Conservation (phyloP, 768 basidiomycete species). For the Asterophora parasitica region DNA sequence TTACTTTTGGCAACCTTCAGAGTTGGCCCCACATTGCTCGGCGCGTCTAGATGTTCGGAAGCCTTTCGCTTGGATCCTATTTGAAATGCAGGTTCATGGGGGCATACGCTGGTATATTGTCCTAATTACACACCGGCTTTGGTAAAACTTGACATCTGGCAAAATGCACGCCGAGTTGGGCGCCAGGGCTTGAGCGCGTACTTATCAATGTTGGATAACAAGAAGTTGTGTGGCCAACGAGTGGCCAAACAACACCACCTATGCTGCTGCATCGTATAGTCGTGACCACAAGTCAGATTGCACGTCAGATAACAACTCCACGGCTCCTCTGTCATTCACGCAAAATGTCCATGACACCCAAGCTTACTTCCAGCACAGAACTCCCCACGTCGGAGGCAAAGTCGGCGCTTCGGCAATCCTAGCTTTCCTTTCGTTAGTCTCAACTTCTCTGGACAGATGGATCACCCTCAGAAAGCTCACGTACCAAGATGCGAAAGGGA, state of each 20-base stretch:
- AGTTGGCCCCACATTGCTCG: not conserved
- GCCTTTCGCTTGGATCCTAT: constrained; percentile 12
- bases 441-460: constrained; percentile 52
- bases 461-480: constrained; percentile 77
- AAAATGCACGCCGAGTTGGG: not conserved
- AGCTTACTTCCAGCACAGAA: constrained; percentile 48
- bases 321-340: not conserved
- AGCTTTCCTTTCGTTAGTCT: not conserved
- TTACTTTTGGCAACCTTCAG: constrained; percentile 15
- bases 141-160: not conserved
- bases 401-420: constrained; percentile 28
- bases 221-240: too few relatives aligned
- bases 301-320: not conserved
- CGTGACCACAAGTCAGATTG: not conserved
- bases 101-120: not conserved
- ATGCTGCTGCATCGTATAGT: too few relatives aligned
- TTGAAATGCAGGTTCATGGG: too few relatives aligned
- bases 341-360: constrained; percentile 27
- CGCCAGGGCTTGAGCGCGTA: too few relatives aligned
- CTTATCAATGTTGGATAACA: too few relatives aligned
- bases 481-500: constrained; percentile 76
- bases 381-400: constrained; percentile 54
- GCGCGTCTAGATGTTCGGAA: constrained; percentile 8
- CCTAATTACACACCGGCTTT: not conserved
- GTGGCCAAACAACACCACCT: too few relatives aligned